Evolutionary conservation across 805 yeast genomes (phyloP), one percentile per base, ranked within the genome.

Genomic region (Candida ovalis): DNA sequence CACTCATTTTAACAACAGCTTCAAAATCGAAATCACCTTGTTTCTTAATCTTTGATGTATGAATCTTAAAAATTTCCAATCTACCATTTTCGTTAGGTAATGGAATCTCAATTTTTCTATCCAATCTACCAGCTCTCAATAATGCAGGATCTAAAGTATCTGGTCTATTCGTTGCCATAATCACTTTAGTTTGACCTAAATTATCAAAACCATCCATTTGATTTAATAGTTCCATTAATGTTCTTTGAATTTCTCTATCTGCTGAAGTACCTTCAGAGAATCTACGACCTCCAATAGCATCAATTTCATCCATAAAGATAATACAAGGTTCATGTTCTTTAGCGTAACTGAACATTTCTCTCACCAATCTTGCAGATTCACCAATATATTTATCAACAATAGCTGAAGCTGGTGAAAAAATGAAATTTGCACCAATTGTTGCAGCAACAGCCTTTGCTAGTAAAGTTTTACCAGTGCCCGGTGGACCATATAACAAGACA

Each of bases 131-230:
- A 1, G 99, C 97, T 75, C 99, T 87, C 60, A 92, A 77, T 59
- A 92, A 76, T 3, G 99, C 99, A 13, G 99, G 99, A 69, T 92
- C 99, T 56, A 92, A 76, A 12, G 98, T 94, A 66, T 92, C 99
- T 10, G 99, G 99, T 72, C 99, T 82, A 70, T 92, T 92, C n/a
- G 99, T 92, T 30, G 99, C 99, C 99, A 92, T 92, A 62, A 92
- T 92, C 45, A 92, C 90, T 72, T 92, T 92, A 2, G 99, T 92
- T 69, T 90, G 96, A 24, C 99, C 99, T 62, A 92, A 77, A 49
- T 89, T 86, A 67, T 92, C 98, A 68, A 92, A 92, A 51, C 99
- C 99, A 68, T 92, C 99, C 98, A 92, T 91, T 71, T 94, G 98
- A 66, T 92, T 92, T 60, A 92, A 78, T 64, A 92, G 75, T 71